Conservation (phyloP, 805 yeast species). For the Kazachstania psychrophila region DNA sequence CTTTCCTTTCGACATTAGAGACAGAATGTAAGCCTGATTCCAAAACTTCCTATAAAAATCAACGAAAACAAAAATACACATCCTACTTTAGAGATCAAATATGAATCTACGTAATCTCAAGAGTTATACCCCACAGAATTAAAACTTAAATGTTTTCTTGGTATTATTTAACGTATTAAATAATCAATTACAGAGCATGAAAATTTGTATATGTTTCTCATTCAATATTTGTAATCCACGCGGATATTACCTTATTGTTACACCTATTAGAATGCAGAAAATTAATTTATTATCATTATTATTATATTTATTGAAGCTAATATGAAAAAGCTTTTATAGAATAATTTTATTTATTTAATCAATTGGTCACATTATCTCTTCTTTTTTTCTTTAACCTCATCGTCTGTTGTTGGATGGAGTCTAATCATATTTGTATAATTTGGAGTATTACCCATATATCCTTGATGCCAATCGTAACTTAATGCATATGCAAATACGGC, state of each 20-base stretch:
- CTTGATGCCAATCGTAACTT: conserved; percentile 94
- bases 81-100: background rate
- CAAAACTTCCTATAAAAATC: background rate
- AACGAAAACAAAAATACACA: background rate
- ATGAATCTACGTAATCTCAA: background rate
- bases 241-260: no score
- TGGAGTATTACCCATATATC: conserved; percentile 66
- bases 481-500: conserved; percentile 81
- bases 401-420: conserved; percentile 77
- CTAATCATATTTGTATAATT: conserved; percentile 69
- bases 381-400: conserved; percentile 58
- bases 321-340: no score
- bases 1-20: background rate
- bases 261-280: no score
- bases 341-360: no score
- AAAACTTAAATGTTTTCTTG: no score
- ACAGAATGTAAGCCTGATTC: background rate
- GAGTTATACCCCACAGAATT: background rate
- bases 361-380: conserved; percentile 20
- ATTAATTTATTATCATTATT: no score
- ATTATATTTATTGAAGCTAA: no score
- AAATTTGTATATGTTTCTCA: no score
- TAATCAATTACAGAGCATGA: no score
- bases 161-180: no score
- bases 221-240: no score